phyloP scores from a whole-genome alignment of 1,139 yeast species.

The Yamadazyma taylorii region DNA sequence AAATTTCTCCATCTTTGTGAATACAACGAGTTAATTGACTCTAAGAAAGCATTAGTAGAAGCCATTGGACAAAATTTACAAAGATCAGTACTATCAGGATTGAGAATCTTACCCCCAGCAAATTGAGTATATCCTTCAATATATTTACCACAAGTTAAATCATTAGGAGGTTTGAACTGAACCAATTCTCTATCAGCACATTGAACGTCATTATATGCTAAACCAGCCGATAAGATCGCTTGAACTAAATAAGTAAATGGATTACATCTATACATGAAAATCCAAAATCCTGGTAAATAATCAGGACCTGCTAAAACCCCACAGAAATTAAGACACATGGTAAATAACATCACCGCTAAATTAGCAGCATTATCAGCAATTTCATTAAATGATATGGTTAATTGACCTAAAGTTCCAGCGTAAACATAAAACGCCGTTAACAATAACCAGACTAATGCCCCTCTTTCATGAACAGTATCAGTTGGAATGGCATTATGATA shows the following conservation, averaged over 20 bases:
- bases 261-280: conserved; percentile 62
- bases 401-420: conserved; percentile 64
- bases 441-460: conserved; percentile 67
- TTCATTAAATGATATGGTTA: conserved; percentile 61
- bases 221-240: conserved; percentile 39
- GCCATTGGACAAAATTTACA: conserved; percentile 55
- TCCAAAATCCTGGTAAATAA: conserved; percentile 50
- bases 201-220: conserved; percentile 25
- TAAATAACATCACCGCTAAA: conserved; percentile 57
- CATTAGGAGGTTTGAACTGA: conserved; percentile 39
- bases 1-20: conserved; percentile 66
- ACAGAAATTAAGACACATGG: conserved; percentile 69
- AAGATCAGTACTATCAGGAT: conserved; percentile 38
- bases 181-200: conserved; percentile 32
- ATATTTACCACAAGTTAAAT: conserved; percentile 54
- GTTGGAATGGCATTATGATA: conserved; percentile 34
- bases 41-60: conserved; percentile 54
- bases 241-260: conserved; percentile 65
- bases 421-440: conserved; percentile 57
- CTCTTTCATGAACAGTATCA: conserved; percentile 43
- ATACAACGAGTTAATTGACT: conserved; percentile 39
- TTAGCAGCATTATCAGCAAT: conserved; percentile 75
- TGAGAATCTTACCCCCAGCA: conserved; percentile 54
- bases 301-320: conserved; percentile 73
- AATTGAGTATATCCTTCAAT: conserved; percentile 42